Conservation (phyloP, 768 basidiomycete species). For the Collybia nuda region DNA sequence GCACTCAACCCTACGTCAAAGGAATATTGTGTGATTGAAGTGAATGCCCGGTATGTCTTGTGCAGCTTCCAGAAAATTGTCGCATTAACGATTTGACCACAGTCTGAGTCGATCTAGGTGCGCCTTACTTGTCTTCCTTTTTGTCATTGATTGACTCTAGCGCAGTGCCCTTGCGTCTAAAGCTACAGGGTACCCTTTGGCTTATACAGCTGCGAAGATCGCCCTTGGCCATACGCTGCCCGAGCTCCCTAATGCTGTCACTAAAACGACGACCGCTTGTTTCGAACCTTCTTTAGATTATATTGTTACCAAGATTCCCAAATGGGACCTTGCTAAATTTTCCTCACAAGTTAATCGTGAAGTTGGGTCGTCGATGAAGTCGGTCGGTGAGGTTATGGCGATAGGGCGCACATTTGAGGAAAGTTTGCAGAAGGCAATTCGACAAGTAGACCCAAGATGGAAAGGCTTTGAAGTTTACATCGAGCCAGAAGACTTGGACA, state of each 20-base stretch:
- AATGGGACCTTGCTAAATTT: constrained; percentile 99
- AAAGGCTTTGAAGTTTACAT: constrained; percentile 97
- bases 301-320: constrained; percentile 99
- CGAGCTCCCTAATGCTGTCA: constrained; percentile 97
- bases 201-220: constrained; percentile 98
- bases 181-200: constrained; percentile 97
- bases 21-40: constrained; percentile 98
- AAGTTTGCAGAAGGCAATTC: constrained; percentile 95
- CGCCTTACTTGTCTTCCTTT: constrained; percentile 11
- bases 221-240: constrained; percentile 97
- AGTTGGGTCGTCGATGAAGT: constrained; percentile 98
- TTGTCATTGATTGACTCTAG: neutral
- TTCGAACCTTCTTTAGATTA: constrained; percentile 99
- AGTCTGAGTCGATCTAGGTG: constrained; percentile 82
- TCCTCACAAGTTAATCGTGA: constrained; percentile 90
- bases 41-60: constrained; percentile 75
- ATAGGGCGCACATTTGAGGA: constrained; percentile 99
- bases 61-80: constrained; percentile 4
- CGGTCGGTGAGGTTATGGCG: constrained; percentile 99
- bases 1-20: constrained; percentile 89
- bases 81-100: neutral
- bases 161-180: constrained; percentile 92
- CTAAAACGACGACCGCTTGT: constrained; percentile 98
- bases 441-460: constrained; percentile 96
- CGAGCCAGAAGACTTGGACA: constrained; percentile 82